These are phyloP conservation scores for Saccharomyces hybrid DNA, from an alignment of 1,139 yeast species.

Conservation along the genomic window DNA sequence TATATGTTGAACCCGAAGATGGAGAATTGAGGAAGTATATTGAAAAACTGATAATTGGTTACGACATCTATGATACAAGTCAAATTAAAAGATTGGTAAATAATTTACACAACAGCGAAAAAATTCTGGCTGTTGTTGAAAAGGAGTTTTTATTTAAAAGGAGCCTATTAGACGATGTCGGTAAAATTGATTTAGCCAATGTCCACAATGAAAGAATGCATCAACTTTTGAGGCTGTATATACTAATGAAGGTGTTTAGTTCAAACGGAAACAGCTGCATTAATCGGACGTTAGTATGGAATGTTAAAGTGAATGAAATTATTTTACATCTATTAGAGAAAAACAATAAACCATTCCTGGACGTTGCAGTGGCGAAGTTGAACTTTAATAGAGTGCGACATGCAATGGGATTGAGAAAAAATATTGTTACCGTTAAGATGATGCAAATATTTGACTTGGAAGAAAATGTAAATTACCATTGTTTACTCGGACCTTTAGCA, in stretches of 20 bases:
- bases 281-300: constrained; percentile 40
- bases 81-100: constrained; percentile 48
- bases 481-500: constrained; percentile 51
- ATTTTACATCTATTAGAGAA: constrained; percentile 64
- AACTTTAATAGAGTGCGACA: constrained; percentile 54
- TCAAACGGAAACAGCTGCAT: constrained; percentile 25
- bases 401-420: constrained; percentile 55
- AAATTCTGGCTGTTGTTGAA: constrained; percentile 40
- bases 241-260: constrained; percentile 31
- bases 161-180: constrained; percentile 31
- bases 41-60: constrained; percentile 58
- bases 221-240: constrained; percentile 28
- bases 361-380: constrained; percentile 59
- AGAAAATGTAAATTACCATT: constrained; percentile 58
- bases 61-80: constrained; percentile 58
- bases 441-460: constrained; percentile 67
- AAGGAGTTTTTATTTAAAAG: constrained; percentile 33
- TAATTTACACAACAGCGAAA: constrained; percentile 50
- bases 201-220: constrained; percentile 28
- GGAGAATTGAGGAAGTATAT: constrained; percentile 52
- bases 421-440: constrained; percentile 51
- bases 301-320: constrained; percentile 61
- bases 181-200: constrained; percentile 29
- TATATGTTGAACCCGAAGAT: constrained; percentile 57
- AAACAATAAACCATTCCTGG: constrained; percentile 57